A percentile compares a stretch with the other conserved stretches of the same genome.
Conservation (phyloP, 129 eudicot genomes). For the Logfia minima region DNA sequence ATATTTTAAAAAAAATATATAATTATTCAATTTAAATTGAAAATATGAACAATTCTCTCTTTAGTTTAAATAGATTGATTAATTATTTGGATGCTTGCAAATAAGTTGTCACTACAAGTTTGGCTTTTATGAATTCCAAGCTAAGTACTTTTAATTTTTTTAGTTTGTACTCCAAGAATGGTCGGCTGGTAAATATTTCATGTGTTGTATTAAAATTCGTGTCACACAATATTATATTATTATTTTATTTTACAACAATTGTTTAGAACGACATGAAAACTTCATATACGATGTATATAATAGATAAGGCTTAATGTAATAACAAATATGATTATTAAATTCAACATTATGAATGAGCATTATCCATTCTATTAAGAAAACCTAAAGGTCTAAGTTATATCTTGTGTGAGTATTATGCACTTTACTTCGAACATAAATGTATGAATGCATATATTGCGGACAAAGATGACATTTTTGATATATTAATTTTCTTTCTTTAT, state of each 20-base stretch:
- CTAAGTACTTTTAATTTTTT: conserved; percentile 10
- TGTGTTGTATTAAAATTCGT: not conserved
- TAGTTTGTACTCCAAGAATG: conserved; percentile 32
- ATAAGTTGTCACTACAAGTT: conserved; percentile 23
- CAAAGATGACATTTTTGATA: too few relatives aligned
- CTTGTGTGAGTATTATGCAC: not conserved
- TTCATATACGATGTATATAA: not conserved
- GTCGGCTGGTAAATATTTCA: not conserved
- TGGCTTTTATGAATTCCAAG: conserved; percentile 29
- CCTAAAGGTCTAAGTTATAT: not conserved
- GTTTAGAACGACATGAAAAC: not conserved
- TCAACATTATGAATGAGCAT: not conserved
- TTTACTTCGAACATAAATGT: not conserved
- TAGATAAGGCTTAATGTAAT: not conserved
- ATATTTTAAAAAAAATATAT: too few relatives aligned
- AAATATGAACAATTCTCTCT: too few relatives aligned
- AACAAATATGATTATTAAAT: not conserved
- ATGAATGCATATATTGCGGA: too few relatives aligned
- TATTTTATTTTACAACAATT: too few relatives aligned
- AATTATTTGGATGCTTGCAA: conserved; percentile 15
- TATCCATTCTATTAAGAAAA: conserved; percentile 1
- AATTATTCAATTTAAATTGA: too few relatives aligned
- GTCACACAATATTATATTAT: not conserved
- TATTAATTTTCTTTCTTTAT: too few relatives aligned
- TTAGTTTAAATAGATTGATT: conserved; percentile 6